Evolutionary conservation across 1,139 yeast species (phyloP), one percentile per base, ranked within the genome.

Genomic region (Tardiomyces depauwii): DNA sequence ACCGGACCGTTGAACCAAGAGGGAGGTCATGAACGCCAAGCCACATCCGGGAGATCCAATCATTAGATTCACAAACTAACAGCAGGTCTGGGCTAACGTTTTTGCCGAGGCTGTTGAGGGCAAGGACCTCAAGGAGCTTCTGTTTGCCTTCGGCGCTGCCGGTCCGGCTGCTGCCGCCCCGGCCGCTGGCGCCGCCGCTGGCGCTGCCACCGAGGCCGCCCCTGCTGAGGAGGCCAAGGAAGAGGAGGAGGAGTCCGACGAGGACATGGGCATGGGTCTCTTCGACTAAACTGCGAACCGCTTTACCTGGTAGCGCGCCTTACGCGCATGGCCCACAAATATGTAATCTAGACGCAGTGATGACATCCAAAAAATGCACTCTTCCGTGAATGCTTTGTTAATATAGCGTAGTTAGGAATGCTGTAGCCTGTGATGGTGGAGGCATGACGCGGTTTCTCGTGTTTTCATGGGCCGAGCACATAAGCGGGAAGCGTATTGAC

Each of bases 101-200:
- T 91, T 76, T 77, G 93, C 97, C 66, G 84, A 86, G 78, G 97
- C 97, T 69, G 80, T 91, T 67, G 95, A 83, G 73, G 96, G 96
- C 71, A 85, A 86, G 78, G 80, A 89, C 80, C 76, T 91, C 71
- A 89, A 89, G 81, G 89, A 85, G 66, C 77, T 87, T 70, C 77
- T 86, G 69, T 78, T 80, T 73, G 82, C 86, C 68, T 77, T 86
- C 73, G 80, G 86, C 64, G 71, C 78, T 58, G 80, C 78, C 62
- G 78, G 82, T 62, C 73, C 84, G 59, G 77, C 81, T 61, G 73
- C 81, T 54, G 76, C 77, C 55, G 72, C 77, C 55, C 74, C 73
- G 57, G 75, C 74, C 57, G 75, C 73, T 59, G 74, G 74, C 57
- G 76, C 74, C 56, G 77, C 74, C 59, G 77, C 72, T 58, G 82